Evolutionary conservation across 2,329 filamentous ascomycete species (phyloP).

Genomic region (Xylaria digitata): DNA sequence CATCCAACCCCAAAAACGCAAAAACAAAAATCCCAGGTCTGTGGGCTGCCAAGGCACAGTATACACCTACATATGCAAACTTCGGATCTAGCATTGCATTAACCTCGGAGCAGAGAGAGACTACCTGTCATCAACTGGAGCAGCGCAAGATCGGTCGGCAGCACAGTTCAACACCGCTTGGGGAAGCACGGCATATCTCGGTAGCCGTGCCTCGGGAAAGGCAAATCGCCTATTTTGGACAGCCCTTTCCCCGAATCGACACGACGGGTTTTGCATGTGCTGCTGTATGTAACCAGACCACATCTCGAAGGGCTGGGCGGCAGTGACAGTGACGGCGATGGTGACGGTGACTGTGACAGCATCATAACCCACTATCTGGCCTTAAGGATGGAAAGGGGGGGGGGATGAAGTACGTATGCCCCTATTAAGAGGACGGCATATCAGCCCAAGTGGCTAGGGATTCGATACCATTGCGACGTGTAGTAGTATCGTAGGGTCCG

Average conservation of each 20-base stretch:
- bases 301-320: not conserved
- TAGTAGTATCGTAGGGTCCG: slow-evolving; percentile 29
- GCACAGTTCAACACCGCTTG: slow-evolving; percentile 9
- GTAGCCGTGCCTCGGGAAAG: slow-evolving; percentile 26
- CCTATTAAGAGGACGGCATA: slow-evolving; percentile 19
- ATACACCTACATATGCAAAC: slow-evolving; percentile 34
- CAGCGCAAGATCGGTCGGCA: not conserved
- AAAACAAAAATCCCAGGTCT: slow-evolving; percentile 25
- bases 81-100: slow-evolving; percentile 38
- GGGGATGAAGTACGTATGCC: slow-evolving; percentile 2
- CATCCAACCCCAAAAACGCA: slow-evolving; percentile 19
- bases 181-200: slow-evolving; percentile 31
- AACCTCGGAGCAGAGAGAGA: slow-evolving; percentile 15
- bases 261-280: slow-evolving; percentile 12
- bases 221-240: slow-evolving; percentile 24
- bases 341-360: slow-evolving; percentile 19
- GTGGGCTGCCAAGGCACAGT: slow-evolving; percentile 35
- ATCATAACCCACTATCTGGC: slow-evolving; percentile 12
- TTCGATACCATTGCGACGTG: slow-evolving; percentile 23
- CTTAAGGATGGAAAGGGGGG: slow-evolving; percentile 2
- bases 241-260: slow-evolving; percentile 22
- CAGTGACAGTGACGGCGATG: slow-evolving; percentile 11
- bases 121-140: slow-evolving; percentile 14
- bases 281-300: slow-evolving; percentile 19
- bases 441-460: slow-evolving; percentile 12